A percentile compares a stretch with the other conserved stretches of the same genome.
Conservation (phyloP, 1,139 yeast genomes). For the Taphrina confusa region DNA sequence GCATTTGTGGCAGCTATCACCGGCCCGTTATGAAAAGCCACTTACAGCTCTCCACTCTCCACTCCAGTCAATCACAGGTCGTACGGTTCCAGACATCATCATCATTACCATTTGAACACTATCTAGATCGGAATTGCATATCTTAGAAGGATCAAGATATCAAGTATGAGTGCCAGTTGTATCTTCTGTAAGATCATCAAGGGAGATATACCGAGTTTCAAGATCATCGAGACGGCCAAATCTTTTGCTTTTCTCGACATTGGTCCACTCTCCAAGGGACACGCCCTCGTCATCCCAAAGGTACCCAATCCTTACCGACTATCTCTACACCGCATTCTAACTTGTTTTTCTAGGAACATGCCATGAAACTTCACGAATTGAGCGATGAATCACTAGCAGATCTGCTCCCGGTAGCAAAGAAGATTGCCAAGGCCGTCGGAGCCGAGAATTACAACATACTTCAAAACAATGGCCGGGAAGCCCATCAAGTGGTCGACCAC, state of each 20-base stretch:
- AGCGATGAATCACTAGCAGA: conserved; percentile 90
- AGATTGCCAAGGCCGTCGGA: conserved; percentile 67
- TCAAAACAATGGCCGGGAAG: conserved; percentile 58
- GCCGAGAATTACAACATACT: conserved; percentile 83
- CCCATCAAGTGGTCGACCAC: conserved; percentile 89
- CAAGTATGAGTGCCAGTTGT: conserved; percentile 51
- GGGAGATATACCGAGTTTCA: conserved; percentile 50
- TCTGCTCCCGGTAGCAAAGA: conserved; percentile 81
- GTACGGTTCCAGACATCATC: too few species aligned
- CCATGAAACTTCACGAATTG: conserved; percentile 83
- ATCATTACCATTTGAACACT: too few species aligned
- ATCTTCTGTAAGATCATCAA: conserved; percentile 90
- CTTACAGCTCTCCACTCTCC: neutral
- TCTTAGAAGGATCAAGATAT: too few species aligned
- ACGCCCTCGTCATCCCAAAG: conserved; percentile 76
- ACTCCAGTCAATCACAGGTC: neutral
- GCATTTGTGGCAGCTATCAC: too few species aligned
- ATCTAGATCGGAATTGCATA: too few species aligned
- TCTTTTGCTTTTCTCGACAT: conserved; percentile 79
- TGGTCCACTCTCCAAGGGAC: conserved; percentile 87
- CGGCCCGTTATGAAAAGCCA: conserved; percentile 5
- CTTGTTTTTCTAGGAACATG: conserved; percentile 64
- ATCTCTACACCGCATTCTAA: neutral
- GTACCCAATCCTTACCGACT: neutral
- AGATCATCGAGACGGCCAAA: conserved; percentile 71